These are phyloP conservation scores for Rehmannia glutinosa DNA, from an alignment of 257 asterid genomes.

Conservation along the genomic window DNA sequence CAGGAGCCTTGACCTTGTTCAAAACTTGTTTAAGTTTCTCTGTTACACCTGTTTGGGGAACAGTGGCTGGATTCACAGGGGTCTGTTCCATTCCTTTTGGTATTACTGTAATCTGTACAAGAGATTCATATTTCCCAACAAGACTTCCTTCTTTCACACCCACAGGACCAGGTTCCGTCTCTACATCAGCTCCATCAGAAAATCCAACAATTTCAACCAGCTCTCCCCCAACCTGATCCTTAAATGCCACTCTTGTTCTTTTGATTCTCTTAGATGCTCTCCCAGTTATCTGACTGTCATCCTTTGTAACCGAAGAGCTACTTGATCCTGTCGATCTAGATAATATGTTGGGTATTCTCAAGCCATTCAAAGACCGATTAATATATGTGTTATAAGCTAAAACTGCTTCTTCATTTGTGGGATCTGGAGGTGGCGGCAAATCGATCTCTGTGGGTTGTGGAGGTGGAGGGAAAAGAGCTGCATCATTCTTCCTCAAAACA, in stretches of 20 bases:
- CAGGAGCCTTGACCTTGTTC: constrained; percentile 74
- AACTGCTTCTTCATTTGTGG: constrained; percentile 88
- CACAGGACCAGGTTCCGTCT: constrained; percentile 89
- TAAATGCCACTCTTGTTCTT: constrained; percentile 74
- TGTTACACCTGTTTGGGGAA: constrained; percentile 64
- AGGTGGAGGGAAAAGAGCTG: constrained; percentile 76
- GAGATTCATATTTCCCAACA: constrained; percentile 95
- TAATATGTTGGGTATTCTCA: constrained; percentile 35
- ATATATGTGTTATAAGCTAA: constrained; percentile 81
- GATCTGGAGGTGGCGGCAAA: constrained; percentile 82
- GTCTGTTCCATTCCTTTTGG: constrained; percentile 80
- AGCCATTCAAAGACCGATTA: constrained; percentile 60
- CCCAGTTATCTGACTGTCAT: constrained; percentile 30
- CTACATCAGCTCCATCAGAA: constrained; percentile 95
- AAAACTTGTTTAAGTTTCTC: constrained; percentile 83
- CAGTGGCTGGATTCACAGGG: constrained; percentile 37
- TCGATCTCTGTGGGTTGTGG: constrained; percentile 54
- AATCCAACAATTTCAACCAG: constrained; percentile 83
- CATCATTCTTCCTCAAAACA: constrained; percentile 68
- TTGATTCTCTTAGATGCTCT: constrained; percentile 70
- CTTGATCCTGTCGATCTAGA: constrained; percentile 29
- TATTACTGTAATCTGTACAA: constrained; percentile 73
- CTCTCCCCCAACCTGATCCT: constrained; percentile 87
- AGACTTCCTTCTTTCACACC: constrained; percentile 99
- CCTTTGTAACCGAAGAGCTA: constrained; percentile 24